Conservation (phyloP, 441 rosid genomes). For the Daphne laureola region DNA sequence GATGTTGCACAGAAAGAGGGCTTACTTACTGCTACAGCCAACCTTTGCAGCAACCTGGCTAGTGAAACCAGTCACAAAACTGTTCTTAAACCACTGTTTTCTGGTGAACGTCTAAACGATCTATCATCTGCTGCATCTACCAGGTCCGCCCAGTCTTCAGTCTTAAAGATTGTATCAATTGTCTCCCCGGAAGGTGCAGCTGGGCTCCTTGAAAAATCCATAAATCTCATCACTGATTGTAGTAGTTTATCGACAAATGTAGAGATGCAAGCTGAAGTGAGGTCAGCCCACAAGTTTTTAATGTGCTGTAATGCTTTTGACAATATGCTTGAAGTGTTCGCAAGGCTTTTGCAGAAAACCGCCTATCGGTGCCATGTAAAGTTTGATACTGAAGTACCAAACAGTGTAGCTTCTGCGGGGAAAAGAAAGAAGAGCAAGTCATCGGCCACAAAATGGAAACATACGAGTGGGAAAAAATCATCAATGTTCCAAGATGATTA, state of each 20-base stretch:
- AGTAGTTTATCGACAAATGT: constrained; percentile 42
- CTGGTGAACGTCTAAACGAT: constrained; percentile 40
- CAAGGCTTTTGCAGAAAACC: constrained; percentile 48
- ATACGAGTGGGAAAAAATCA: constrained; percentile 36
- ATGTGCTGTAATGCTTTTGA: constrained; percentile 39
- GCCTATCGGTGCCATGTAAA: constrained; percentile 73
- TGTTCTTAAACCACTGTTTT: constrained; percentile 50
- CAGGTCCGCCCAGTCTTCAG: constrained; percentile 50
- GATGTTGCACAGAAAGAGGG: constrained; percentile 62
- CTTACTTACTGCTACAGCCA: constrained; percentile 45
- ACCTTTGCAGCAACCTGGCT: constrained; percentile 51
- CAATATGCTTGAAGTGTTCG: constrained; percentile 52
- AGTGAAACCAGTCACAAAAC: constrained; percentile 39
- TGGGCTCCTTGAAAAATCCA: constrained; percentile 58
- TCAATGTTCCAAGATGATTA: constrained; percentile 64
- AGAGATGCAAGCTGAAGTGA: constrained; percentile 64
- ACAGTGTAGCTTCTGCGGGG: constrained; percentile 29
- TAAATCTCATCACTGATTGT: constrained; percentile 43
- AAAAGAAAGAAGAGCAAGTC: constrained; percentile 54
- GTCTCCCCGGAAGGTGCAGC: constrained; percentile 44
- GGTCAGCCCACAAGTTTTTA: constrained; percentile 76
- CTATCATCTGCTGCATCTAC: constrained; percentile 61
- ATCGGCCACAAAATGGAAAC: constrained; percentile 51
- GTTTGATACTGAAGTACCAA: constrained; percentile 57
- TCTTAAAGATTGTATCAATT: constrained; percentile 45